These are phyloP conservation scores for Nematodospora valgi DNA, from an alignment of 805 yeast species.

Conservation along the genomic window DNA sequence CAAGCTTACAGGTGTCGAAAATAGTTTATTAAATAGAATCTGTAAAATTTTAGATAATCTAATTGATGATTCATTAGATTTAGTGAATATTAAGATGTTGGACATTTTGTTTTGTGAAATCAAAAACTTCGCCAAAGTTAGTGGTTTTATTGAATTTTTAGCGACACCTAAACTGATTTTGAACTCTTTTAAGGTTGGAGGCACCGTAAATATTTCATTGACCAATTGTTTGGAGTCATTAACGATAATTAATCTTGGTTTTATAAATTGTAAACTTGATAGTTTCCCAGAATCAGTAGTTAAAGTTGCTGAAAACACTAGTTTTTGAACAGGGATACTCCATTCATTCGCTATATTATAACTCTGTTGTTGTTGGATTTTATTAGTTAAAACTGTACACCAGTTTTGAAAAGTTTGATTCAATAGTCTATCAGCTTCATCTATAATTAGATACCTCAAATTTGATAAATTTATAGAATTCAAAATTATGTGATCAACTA, in stretches of 20 bases:
- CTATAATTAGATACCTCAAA: slow-evolving; percentile 64
- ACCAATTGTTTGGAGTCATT: slow-evolving; percentile 50
- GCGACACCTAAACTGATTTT: slow-evolving; percentile 37
- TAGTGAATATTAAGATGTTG: slow-evolving; percentile 60
- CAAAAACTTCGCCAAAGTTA: slow-evolving; percentile 60
- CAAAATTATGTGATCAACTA: slow-evolving; percentile 66
- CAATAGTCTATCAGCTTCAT: slow-evolving; percentile 78
- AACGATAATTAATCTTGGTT: slow-evolving; percentile 73
- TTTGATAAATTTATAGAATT: slow-evolving; percentile 45
- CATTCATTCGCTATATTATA: slow-evolving; percentile 29
- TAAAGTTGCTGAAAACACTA: slow-evolving; percentile 89
- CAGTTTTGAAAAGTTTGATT: slow-evolving; percentile 94
- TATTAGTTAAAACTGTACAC: slow-evolving; percentile 56
- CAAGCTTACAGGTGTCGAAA: slow-evolving; percentile 14
- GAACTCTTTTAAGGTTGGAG: slow-evolving; percentile 48
- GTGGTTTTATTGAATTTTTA: slow-evolving; percentile 61
- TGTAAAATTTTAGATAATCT: slow-evolving; percentile 63
- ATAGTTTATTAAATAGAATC: slow-evolving; percentile 32
- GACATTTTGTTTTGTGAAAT: slow-evolving; percentile 22
- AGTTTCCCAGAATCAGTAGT: slow-evolving; percentile 90
- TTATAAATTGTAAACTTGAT: slow-evolving; percentile 61
- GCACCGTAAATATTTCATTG: slow-evolving; percentile 60
- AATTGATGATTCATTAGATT: slow-evolving; percentile 84
- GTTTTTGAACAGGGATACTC: slow-evolving; percentile 46
- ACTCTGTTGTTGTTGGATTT: slow-evolving; percentile 19